Evolutionary conservation across 805 yeast genomes (phyloP).

Genomic region (Babjeviella inositovora): DNA sequence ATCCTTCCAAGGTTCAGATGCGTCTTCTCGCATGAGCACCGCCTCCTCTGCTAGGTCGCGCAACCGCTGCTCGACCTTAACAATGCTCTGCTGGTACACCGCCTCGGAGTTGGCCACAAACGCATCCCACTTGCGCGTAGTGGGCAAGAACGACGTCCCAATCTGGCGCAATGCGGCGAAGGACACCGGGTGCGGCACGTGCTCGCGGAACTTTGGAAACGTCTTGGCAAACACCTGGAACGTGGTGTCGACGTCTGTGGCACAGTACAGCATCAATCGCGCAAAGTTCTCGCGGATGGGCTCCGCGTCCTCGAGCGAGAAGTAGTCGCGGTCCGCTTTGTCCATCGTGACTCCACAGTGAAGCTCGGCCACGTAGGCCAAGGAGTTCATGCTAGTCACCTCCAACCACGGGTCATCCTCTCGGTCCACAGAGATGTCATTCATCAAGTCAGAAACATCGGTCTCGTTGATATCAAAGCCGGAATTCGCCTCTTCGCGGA

Average conservation of each 20-base stretch:
- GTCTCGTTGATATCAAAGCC: too few relatives aligned
- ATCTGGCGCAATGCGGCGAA: conserved; percentile 73
- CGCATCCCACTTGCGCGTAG: conserved; percentile 54
- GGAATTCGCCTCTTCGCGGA: too few relatives aligned
- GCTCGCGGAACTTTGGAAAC: conserved; percentile 47
- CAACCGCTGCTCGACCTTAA: conserved; percentile 41
- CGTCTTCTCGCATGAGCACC: conserved; percentile 23
- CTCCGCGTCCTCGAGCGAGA: conserved; percentile 35
- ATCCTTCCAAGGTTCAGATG: conserved; percentile 20
- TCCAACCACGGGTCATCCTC: conserved; percentile 79
- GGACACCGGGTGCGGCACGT: conserved; percentile 89
- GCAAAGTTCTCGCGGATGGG: conserved; percentile 42
- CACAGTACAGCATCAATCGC: conserved; percentile 63
- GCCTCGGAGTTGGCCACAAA: conserved; percentile 59
- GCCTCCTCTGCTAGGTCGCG: conserved; percentile 43
- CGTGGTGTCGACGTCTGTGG: conserved; percentile 69
- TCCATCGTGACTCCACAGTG: conserved; percentile 59
- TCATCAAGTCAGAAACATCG: too few relatives aligned
- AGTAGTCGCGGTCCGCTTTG: conserved; percentile 52
- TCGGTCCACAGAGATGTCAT: too few relatives aligned
- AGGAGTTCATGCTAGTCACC: conserved; percentile 61
- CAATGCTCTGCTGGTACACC: conserved; percentile 41
- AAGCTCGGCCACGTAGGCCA: conserved; percentile 63
- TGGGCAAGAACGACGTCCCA: conserved; percentile 65
- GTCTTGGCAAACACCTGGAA: conserved; percentile 50